Conservation (phyloP, 2,329 filamentous ascomycete genomes). For the Tolypocladium ovalisporum region DNA sequence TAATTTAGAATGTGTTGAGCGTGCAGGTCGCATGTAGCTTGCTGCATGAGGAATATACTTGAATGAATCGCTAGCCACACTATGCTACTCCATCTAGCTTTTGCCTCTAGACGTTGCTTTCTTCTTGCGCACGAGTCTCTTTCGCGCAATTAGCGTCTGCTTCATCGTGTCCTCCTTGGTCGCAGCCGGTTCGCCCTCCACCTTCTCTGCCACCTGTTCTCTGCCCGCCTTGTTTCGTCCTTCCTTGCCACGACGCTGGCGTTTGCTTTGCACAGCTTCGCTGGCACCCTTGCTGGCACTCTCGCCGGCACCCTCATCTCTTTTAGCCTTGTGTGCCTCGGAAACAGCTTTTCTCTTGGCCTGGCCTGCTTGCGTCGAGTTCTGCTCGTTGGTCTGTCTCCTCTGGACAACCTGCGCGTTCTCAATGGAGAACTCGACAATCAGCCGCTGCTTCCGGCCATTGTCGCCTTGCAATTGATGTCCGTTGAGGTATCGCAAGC, state of each 20-base stretch:
- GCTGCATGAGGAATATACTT: neutral
- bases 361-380: conserved; percentile 16
- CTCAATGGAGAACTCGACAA: conserved; percentile 96
- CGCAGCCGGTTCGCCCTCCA: conserved; percentile 19
- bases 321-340: conserved; percentile 16
- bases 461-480: conserved; percentile 45
- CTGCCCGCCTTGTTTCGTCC: neutral
- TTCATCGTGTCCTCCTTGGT: conserved; percentile 30
- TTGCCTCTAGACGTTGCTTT: conserved; percentile 31
- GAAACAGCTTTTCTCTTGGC: conserved; percentile 5
- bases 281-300: no score
- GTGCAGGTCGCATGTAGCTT: neutral
- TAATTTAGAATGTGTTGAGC: neutral
- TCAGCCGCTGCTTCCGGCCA: conserved; percentile 78
- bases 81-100: neutral
- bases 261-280: neutral
- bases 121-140: conserved; percentile 68
- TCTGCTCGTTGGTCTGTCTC: conserved; percentile 34
- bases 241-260: neutral
- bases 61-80: neutral
- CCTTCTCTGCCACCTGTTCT: neutral
- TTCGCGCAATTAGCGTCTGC: conserved; percentile 76
- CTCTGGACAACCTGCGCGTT: conserved; percentile 91
- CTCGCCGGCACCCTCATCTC: conserved; percentile 17
- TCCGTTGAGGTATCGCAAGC: conserved; percentile 85